Evolutionary conservation across 2,329 filamentous ascomycete species (phyloP), one percentile per base, ranked within the genome.

Genomic region (Exophiala sp.): DNA sequence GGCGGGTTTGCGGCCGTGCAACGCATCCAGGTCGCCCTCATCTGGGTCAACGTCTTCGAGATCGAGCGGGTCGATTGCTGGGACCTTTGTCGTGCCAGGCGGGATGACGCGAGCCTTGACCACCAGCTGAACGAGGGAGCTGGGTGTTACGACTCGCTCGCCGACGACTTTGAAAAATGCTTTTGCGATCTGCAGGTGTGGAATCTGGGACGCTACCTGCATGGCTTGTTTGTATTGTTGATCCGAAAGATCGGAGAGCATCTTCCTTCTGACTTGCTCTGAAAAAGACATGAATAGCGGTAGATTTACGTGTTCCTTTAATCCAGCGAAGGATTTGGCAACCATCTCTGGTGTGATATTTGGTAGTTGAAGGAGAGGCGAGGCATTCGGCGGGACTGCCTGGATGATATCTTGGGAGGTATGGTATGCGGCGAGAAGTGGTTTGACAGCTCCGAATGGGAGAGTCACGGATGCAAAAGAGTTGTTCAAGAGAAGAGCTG

Each of bases 101-200:
- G 94, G 94, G 44, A 97, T 85, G 67, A 97, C 88, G 52, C 94
- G 90, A 32, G 88, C 91, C 77, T 99, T 99, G 69, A 99, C 84
- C 47, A 99, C 90, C 29, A 99, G 86, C 58, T 91, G 92, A 18
- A 97, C 92, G 35, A 99, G 81, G 52, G 91, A 95, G 54, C 88
- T 89, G 5, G 94, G 91, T 32, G 92, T 95, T 66, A 99, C 89
- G 70, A 87, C 88, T 62, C 88, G 89, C 74, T 99, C 95, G 68
- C 94, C 94, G 48, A 90, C 86, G 42, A 99, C 95, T 78, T 99
- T 99, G 84, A 99, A 99, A 74, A 96, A 99, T 6, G 91, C 89
- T 75, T 91, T 95, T 66, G 90, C 89, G 9, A 99, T 84, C 54
- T 88, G 82, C 51, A 99, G 79, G 60, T 84, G 82, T 1, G 94